Percentiles rank a stretch among this genome's conserved stretches.
Evolutionary conservation across 225 moss, liverwort and hornwort genomes (phyloP).

Genomic region (Pleurozium schreberi): DNA sequence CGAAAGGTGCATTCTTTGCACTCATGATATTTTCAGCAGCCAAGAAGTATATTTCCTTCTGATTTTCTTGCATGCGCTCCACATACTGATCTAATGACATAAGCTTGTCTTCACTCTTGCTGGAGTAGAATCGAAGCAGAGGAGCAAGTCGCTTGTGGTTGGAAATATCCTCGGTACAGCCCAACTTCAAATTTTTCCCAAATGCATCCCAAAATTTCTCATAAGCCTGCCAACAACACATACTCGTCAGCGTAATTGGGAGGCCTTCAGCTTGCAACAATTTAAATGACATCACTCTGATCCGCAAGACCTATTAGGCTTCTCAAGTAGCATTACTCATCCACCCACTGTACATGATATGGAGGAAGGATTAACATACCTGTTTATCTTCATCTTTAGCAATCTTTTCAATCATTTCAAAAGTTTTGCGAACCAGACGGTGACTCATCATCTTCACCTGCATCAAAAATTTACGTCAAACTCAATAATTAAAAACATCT

Average conservation of each 20-base stretch:
- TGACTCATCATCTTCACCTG: slow-evolving; percentile 56
- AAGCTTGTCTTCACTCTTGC: slow-evolving; percentile 51
- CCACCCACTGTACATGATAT: background rate
- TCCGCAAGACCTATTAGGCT: background rate
- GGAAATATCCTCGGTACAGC: slow-evolving; percentile 69
- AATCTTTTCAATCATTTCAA: slow-evolving; percentile 46
- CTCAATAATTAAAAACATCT: background rate
- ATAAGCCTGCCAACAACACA: slow-evolving; percentile 53
- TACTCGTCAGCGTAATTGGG: background rate
- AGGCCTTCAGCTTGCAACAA: background rate
- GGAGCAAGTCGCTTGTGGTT: slow-evolving; percentile 82
- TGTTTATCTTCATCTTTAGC: slow-evolving; percentile 32
- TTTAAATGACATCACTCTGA: background rate
- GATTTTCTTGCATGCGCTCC: slow-evolving; percentile 67
- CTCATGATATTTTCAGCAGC: slow-evolving; percentile 75
- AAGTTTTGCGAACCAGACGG: slow-evolving; percentile 44
- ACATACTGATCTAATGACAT: slow-evolving; percentile 73
- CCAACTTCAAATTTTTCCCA: slow-evolving; percentile 82
- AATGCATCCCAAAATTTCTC: slow-evolving; percentile 81
- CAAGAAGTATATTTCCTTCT: slow-evolving; percentile 81
- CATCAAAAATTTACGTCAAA: background rate
- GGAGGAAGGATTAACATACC: slow-evolving; percentile 9
- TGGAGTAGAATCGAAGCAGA: slow-evolving; percentile 71
- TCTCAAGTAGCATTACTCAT: background rate
- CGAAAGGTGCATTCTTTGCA: slow-evolving; percentile 89